A percentile compares a stretch with the other conserved stretches of the same genome.
Evolutionary conservation across 2,329 filamentous ascomycete genomes (phyloP).

Genomic region (Nectriaceae sp.): DNA sequence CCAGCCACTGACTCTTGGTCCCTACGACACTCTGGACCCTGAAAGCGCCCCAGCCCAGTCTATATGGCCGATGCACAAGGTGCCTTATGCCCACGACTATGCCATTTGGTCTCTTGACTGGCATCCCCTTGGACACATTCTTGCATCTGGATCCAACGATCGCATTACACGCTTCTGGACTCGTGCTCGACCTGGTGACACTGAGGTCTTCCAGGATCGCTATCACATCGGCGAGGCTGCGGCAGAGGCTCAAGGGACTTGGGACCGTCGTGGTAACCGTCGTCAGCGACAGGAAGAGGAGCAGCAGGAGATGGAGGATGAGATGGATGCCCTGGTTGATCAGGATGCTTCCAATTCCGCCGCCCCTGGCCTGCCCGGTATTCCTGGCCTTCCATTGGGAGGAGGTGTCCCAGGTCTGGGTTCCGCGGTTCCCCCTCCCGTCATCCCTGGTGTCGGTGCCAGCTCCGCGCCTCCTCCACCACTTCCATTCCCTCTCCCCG

Average conservation of each 20-base stretch:
- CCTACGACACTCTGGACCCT: constrained; percentile 84
- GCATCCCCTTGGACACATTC: constrained; percentile 94
- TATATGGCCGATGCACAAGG: constrained; percentile 87
- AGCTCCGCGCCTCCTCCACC: constrained; percentile 45
- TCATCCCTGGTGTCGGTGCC: constrained; percentile 53
- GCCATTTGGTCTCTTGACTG: constrained; percentile 98
- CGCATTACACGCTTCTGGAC: constrained; percentile 98
- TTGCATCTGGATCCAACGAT: constrained; percentile 95
- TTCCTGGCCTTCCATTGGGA: constrained; percentile 60
- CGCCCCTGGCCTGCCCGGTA: constrained; percentile 47
- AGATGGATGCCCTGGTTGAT: constrained; percentile 88
- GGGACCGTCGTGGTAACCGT: constrained; percentile 77
- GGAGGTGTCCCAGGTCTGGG: constrained; percentile 44
- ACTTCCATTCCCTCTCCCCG: constrained; percentile 56
- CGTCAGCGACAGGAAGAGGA: constrained; percentile 87
- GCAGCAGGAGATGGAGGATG: constrained; percentile 90
- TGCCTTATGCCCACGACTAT: constrained; percentile 88
- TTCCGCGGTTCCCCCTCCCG: constrained; percentile 44
- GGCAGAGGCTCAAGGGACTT: constrained; percentile 93
- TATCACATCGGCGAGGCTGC: constrained; percentile 95
- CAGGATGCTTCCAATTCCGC: constrained; percentile 67
- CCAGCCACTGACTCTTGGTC: constrained; percentile 70
- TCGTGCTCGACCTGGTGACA: constrained; percentile 82
- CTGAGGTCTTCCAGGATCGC: constrained; percentile 81
- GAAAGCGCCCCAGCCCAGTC: constrained; percentile 79